These are phyloP conservation scores for Acanthamoeba lenticulata DNA, from an alignment of 208 protist species.

Conservation along the genomic window DNA sequence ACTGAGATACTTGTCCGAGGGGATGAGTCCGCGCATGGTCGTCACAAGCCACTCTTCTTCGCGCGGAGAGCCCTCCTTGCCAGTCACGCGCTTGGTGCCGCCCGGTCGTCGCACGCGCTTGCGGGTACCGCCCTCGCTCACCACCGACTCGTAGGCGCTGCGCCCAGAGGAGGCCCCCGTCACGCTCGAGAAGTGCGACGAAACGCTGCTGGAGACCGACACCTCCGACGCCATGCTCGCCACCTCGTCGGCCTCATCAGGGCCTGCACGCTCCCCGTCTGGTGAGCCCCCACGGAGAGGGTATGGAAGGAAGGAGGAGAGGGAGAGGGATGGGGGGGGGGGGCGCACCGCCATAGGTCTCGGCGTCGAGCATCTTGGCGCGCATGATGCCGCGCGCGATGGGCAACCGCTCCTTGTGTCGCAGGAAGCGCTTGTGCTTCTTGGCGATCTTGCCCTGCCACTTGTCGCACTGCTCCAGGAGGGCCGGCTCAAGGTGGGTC, in stretches of 20 bases:
- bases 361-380: constrained; percentile 37
- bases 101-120: neutral
- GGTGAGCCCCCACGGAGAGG: neutral
- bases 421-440: constrained; percentile 35
- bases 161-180: neutral
- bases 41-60: constrained; percentile 66
- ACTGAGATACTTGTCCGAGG: constrained; percentile 48
- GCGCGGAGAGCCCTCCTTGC: constrained; percentile 51
- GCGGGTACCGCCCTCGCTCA: constrained; percentile 51
- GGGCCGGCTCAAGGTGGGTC: constrained; percentile 3
- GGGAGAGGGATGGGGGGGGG: neutral
- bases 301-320: neutral
- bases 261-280: neutral
- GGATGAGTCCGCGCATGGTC: constrained; percentile 22
- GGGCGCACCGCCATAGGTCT: neutral
- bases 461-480: constrained; percentile 32
- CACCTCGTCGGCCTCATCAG: neutral
- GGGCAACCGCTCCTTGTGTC: constrained; percentile 31
- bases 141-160: constrained; percentile 17
- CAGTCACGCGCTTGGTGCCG: constrained; percentile 18
- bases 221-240: constrained; percentile 50
- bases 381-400: constrained; percentile 25
- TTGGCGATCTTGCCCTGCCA: neutral
- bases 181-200: neutral
- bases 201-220: constrained; percentile 35